These are phyloP conservation scores for Strobilomyces dryophilus DNA, from an alignment of 768 basidiomycete species.

Conservation along the genomic window DNA sequence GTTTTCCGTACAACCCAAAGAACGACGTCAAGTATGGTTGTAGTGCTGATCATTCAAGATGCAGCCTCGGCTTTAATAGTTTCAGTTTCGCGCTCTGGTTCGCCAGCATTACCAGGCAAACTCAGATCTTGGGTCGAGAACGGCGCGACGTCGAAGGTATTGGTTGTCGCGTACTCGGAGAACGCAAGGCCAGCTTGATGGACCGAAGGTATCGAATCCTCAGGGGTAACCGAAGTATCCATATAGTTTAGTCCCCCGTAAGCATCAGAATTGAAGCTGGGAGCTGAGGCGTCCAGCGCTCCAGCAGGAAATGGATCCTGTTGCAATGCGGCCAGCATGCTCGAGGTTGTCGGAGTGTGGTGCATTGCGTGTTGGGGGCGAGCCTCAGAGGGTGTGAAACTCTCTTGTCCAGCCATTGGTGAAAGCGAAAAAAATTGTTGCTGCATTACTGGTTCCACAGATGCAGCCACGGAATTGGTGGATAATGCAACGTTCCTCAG, in stretches of 20 bases:
- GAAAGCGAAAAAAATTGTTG: conserved; percentile 84
- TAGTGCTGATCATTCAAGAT: conserved; percentile 25
- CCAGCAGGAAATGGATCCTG: conserved; percentile 65
- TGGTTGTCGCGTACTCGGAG: conserved; percentile 62
- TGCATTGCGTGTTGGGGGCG: conserved; percentile 62
- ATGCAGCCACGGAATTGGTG: conserved; percentile 87
- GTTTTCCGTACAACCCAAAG: conserved; percentile 25
- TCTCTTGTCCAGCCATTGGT: conserved; percentile 87
- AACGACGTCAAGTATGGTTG: conserved; percentile 22
- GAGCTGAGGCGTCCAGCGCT: conserved; percentile 60
- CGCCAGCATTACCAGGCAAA: conserved; percentile 51
- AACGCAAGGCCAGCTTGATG: conserved; percentile 67
- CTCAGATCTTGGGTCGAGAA: conserved; percentile 66
- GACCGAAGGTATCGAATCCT: conserved; percentile 56
- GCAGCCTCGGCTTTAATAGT: conserved; percentile 62
- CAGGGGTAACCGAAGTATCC: conserved; percentile 63
- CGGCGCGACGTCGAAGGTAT: conserved; percentile 66
- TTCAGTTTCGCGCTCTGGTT: conserved; percentile 61
- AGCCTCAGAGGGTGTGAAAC: conserved; percentile 61
- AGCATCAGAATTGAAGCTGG: conserved; percentile 62
- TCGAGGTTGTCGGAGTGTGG: conserved; percentile 83
- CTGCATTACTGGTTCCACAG: conserved; percentile 88
- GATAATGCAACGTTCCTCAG: conserved; percentile 82
- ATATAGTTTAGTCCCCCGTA: conserved; percentile 73
- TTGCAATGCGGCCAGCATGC: conserved; percentile 86